Percentiles rank a stretch among this genome's conserved stretches.
Conservation (phyloP, 805 yeast genomes). For the Saturnispora bothae region DNA sequence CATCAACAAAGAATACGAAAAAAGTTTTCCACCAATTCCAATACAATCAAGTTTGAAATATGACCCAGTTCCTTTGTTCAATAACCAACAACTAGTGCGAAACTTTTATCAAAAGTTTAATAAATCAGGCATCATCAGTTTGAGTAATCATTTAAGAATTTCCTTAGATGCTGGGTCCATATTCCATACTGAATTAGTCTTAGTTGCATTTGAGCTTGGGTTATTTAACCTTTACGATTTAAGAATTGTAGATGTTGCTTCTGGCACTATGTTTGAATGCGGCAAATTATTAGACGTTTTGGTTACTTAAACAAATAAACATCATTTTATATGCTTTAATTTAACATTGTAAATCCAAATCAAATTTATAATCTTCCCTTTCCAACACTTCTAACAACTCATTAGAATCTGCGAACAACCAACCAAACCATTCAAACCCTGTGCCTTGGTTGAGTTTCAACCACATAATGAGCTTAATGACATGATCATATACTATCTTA, state of each 20-base stretch:
- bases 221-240: slow-evolving; percentile 54
- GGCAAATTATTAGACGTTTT: slow-evolving; percentile 62
- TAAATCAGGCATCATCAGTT: slow-evolving; percentile 47
- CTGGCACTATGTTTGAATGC: slow-evolving; percentile 63
- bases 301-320: slow-evolving; percentile 28
- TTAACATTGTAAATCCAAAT: slow-evolving; percentile 1
- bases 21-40: slow-evolving; percentile 29
- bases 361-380: slow-evolving; percentile 9
- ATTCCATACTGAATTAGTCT: slow-evolving; percentile 49
- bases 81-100: slow-evolving; percentile 20
- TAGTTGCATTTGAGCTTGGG: slow-evolving; percentile 58
- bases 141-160: slow-evolving; percentile 55
- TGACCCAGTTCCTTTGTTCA: slow-evolving; percentile 24
- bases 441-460: slow-evolving; percentile 15
- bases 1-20: slow-evolving; percentile 26
- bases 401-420: slow-evolving; percentile 20
- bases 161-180: slow-evolving; percentile 51
- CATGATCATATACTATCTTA: slow-evolving; percentile 12
- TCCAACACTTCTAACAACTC: slow-evolving; percentile 16
- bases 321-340: background rate
- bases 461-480: slow-evolving; percentile 18
- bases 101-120: slow-evolving; percentile 29
- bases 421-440: slow-evolving; percentile 22
- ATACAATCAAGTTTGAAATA: slow-evolving; percentile 15
- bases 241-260: slow-evolving; percentile 48